These are phyloP conservation scores for Glomus cerebriforme DNA, from an alignment of 192 early-diverging fungal genomes.

Conservation along the genomic window DNA sequence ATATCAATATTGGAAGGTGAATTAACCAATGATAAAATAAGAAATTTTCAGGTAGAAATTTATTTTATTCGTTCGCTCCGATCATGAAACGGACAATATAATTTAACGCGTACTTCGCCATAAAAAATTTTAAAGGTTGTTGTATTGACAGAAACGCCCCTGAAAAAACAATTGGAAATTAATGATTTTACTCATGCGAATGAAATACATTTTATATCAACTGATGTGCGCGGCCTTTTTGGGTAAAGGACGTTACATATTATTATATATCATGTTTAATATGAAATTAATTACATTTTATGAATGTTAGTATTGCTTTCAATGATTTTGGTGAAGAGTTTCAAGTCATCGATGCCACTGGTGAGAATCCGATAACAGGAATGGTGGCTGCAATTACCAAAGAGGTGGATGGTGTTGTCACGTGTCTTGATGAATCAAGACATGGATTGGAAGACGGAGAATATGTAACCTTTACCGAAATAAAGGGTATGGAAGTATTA, in stretches of 20 bases:
- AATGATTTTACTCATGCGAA: slow-evolving; percentile 78
- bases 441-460: slow-evolving; percentile 99
- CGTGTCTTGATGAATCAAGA: slow-evolving; percentile 93
- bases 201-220: slow-evolving; percentile 84
- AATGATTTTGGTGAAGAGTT: slow-evolving; percentile 96
- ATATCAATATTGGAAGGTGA: slow-evolving; percentile 81
- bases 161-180: slow-evolving; percentile 79
- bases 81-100: not conserved
- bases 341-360: slow-evolving; percentile 82
- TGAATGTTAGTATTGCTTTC: slow-evolving; percentile 66
- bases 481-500: slow-evolving; percentile 90
- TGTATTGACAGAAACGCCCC: slow-evolving; percentile 82
- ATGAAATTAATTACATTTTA: slow-evolving; percentile 9
- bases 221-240: slow-evolving; percentile 90
- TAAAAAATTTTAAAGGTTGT: slow-evolving; percentile 61
- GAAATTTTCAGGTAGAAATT: slow-evolving; percentile 54
- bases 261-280: not conserved
- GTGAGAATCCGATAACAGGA: slow-evolving; percentile 89
- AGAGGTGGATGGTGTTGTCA: slow-evolving; percentile 83
- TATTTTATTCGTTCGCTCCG: slow-evolving; percentile 31
- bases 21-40: slow-evolving; percentile 66
- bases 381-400: slow-evolving; percentile 86
- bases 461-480: slow-evolving; percentile 89
- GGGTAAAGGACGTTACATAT: slow-evolving; percentile 50
- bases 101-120: not conserved